These are phyloP conservation scores for Austroboletus novae-zelandiae DNA, from an alignment of 1,284 basidiomycete species.

Conservation along the genomic window DNA sequence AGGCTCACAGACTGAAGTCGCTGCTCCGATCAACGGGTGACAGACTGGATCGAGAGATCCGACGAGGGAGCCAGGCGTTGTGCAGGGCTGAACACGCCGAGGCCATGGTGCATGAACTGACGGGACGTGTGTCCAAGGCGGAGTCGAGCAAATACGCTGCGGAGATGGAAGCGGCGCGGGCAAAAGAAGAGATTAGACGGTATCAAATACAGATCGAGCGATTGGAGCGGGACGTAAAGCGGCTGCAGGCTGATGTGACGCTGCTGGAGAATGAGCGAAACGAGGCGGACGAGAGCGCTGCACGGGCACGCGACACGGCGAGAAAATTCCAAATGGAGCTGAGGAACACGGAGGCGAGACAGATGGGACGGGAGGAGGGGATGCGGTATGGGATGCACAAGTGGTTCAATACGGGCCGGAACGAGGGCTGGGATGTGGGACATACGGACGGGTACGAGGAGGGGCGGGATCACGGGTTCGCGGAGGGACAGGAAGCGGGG, in stretches of 20 bases:
- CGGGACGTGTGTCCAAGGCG: conserved; percentile 37
- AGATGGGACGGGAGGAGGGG: conserved; percentile 46
- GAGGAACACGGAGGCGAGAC: conserved; percentile 46
- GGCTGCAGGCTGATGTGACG: conserved; percentile 41
- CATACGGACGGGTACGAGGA: conserved; percentile 42
- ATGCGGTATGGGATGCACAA: conserved; percentile 35
- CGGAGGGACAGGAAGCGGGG: conserved; percentile 44
- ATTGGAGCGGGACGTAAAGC: conserved; percentile 47
- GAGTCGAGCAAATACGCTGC: conserved; percentile 47
- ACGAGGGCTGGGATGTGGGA: conserved; percentile 44
- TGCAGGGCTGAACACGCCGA: conserved; percentile 54
- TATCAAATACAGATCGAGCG: conserved; percentile 49
- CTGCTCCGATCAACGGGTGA: conserved; percentile 53
- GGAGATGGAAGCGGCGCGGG: conserved; percentile 45
- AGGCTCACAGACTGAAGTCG: conserved; percentile 54
- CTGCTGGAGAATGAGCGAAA: conserved; percentile 44
- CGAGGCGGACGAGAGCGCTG: conserved; percentile 46
- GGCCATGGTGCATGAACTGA: conserved; percentile 42
- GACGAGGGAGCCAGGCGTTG: conserved; percentile 50
- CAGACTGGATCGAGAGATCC: conserved; percentile 55
- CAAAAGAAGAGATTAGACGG: conserved; percentile 47
- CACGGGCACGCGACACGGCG: conserved; percentile 46
- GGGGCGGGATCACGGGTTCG: conserved; percentile 47
- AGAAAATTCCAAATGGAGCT: conserved; percentile 47
- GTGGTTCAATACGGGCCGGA: conserved; percentile 41